A percentile compares a stretch with the other conserved stretches of the same genome.
phyloP scores from a whole-genome alignment of 129 eudicot genomes.

The Calendula officinalis region DNA sequence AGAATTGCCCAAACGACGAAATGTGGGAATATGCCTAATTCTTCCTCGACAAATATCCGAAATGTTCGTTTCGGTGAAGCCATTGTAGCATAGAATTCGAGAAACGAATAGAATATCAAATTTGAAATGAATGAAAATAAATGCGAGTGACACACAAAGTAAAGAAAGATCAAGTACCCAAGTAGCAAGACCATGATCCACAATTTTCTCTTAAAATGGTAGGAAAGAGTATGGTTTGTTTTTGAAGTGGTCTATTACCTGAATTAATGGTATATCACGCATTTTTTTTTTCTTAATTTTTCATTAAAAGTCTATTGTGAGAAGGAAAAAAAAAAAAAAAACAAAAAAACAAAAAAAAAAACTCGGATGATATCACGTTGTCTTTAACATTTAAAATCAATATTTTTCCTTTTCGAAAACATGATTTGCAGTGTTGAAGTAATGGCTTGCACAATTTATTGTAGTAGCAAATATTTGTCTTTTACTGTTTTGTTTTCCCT shows the following conservation, averaged over 20 bases:
- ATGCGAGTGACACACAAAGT: not conserved
- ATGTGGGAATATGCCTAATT: slow-evolving; percentile 56
- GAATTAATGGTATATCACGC: slow-evolving; percentile 45
- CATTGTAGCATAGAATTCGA: slow-evolving; percentile 19
- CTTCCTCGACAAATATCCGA: slow-evolving; percentile 49
- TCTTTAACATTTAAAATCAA: too few species aligned
- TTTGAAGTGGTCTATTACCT: slow-evolving; percentile 36
- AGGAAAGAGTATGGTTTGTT: slow-evolving; percentile 14
- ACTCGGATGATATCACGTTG: too few species aligned
- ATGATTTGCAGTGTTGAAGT: too few species aligned
- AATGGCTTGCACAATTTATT: too few species aligned
- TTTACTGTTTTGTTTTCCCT: too few species aligned
- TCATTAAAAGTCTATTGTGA: not conserved
- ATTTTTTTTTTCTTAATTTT: not conserved
- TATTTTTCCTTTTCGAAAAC: too few species aligned
- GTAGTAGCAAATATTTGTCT: too few species aligned
- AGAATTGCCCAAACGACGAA: slow-evolving; percentile 61
- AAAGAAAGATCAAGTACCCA: not conserved
- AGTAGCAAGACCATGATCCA: slow-evolving; percentile 45
- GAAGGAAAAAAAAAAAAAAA: too few species aligned
- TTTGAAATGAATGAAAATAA: not conserved
- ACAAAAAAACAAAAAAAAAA: too few species aligned
- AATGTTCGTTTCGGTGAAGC: slow-evolving; percentile 35
- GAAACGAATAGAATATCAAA: slow-evolving; percentile 4
- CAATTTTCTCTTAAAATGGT: slow-evolving; percentile 22